These are phyloP conservation scores for Pseudomonodictys pantanalensis DNA, from an alignment of 495 filamentous ascomycete genomes.

Conservation along the genomic window DNA sequence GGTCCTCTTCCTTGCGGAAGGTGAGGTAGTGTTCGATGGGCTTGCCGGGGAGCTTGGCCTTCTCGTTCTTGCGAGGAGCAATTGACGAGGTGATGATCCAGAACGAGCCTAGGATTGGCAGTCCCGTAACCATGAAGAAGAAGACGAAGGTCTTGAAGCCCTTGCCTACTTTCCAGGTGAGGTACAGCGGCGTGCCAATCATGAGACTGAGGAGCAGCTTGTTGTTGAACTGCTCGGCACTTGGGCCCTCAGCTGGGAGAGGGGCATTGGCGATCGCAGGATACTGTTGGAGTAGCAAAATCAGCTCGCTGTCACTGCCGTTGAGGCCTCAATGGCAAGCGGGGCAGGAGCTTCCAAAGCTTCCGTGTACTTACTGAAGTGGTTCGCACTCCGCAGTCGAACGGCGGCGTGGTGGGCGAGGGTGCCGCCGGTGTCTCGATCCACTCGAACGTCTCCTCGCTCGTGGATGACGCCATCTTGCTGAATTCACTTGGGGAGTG, in stretches of 20 bases:
- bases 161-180: conserved; percentile 66
- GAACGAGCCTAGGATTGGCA: conserved; percentile 68
- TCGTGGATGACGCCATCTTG: conserved; percentile 27
- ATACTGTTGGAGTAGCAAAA: conserved; percentile 49
- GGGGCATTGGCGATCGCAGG: conserved; percentile 77
- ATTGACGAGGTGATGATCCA: conserved; percentile 66
- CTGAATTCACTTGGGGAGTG: conserved; percentile 3
- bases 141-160: conserved; percentile 71
- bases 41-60: conserved; percentile 70
- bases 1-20: conserved; percentile 74
- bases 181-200: conserved; percentile 59
- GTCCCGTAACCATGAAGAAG: conserved; percentile 59
- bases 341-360: conserved; percentile 3
- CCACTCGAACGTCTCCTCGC: conserved; percentile 67
- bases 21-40: conserved; percentile 80
- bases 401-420: conserved; percentile 54
- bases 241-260: conserved; percentile 71
- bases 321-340: conserved; percentile 9
- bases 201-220: conserved; percentile 57
- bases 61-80: conserved; percentile 74
- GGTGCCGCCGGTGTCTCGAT: conserved; percentile 71
- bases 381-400: conserved; percentile 70
- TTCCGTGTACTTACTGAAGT: conserved; percentile 58
- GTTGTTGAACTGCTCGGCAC: conserved; percentile 70
- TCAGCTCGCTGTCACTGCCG: conserved; percentile 4